A percentile compares a stretch with the other conserved stretches of the same genome.
Evolutionary conservation across 208 protist genomes (phyloP).

Genomic region (Porcisia deanei): DNA sequence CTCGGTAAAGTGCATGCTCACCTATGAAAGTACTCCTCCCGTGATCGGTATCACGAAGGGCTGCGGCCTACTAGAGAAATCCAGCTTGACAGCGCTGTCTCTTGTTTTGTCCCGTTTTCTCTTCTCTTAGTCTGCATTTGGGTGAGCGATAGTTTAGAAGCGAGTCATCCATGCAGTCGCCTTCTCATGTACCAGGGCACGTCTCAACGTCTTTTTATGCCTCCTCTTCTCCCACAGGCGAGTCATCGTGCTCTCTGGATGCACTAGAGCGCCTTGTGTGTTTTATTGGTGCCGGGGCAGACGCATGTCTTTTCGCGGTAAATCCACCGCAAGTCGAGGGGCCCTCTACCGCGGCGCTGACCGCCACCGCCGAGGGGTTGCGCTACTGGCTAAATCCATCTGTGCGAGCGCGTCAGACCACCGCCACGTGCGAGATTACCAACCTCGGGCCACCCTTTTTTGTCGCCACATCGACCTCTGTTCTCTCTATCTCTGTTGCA

Average conservation of each 20-base stretch:
- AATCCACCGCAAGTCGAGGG: neutral
- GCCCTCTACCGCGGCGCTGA: neutral
- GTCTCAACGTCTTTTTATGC: neutral
- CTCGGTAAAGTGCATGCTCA: neutral
- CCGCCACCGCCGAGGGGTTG: constrained; percentile 3
- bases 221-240: neutral
- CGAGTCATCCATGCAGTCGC: constrained; percentile 2
- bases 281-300: constrained; percentile 27
- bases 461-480: constrained; percentile 25
- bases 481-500: constrained; percentile 37
- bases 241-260: constrained; percentile 24
- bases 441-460: constrained; percentile 39
- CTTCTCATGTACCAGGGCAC: neutral
- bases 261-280: constrained; percentile 37
- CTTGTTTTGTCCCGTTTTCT: neutral
- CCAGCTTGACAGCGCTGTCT: neutral
- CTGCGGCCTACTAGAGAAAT: neutral
- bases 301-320: constrained; percentile 30
- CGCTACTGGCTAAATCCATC: constrained; percentile 51
- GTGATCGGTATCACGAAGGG: neutral
- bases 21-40: neutral
- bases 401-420: constrained; percentile 40
- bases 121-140: neutral
- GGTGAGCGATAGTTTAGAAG: neutral
- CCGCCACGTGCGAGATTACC: constrained; percentile 50